Conservation (phyloP, 2,329 filamentous ascomycete genomes). For the Exophiala lecanii-corni region DNA sequence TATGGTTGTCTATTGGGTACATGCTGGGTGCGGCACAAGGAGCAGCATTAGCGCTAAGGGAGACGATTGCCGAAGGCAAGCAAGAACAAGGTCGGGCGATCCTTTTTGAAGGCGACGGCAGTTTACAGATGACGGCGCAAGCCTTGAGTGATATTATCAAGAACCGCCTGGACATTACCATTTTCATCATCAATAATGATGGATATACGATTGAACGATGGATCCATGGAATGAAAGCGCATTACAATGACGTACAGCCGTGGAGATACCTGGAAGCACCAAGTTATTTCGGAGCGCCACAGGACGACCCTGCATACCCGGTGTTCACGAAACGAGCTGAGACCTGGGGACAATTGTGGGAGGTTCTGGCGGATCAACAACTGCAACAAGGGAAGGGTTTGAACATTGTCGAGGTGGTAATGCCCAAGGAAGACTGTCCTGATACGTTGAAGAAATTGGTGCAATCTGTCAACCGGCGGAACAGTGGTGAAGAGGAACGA, state of each 20-base stretch:
- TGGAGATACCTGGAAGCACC: constrained; percentile 51
- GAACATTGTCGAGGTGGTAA: constrained; percentile 40
- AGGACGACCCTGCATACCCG: constrained; percentile 24
- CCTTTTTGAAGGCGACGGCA: constrained; percentile 59
- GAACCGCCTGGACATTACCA: constrained; percentile 45
- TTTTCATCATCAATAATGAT: constrained; percentile 55
- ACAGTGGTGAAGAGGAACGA: constrained; percentile 20
- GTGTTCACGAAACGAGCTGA: constrained; percentile 21
- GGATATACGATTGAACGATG: constrained; percentile 57
- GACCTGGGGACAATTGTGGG: constrained; percentile 24
- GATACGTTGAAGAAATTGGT: constrained; percentile 32
- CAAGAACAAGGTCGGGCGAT: constrained; percentile 48
- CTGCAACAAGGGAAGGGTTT: constrained; percentile 37
- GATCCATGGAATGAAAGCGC: constrained; percentile 51
- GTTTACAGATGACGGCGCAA: constrained; percentile 63
- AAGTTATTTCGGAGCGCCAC: constrained; percentile 24
- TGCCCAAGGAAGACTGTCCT: constrained; percentile 37
- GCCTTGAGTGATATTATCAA: constrained; percentile 61
- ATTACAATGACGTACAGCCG: constrained; percentile 52
- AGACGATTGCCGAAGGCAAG: constrained; percentile 50
- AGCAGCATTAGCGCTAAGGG: constrained; percentile 51
- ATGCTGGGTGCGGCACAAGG: constrained; percentile 56
- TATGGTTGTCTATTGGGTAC: constrained; percentile 59
- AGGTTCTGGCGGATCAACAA: constrained; percentile 26
- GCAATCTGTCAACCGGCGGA: constrained; percentile 16